phyloP scores from a whole-genome alignment of 2,329 filamentous ascomycete genomes.

The Aspergillus neotritici region DNA sequence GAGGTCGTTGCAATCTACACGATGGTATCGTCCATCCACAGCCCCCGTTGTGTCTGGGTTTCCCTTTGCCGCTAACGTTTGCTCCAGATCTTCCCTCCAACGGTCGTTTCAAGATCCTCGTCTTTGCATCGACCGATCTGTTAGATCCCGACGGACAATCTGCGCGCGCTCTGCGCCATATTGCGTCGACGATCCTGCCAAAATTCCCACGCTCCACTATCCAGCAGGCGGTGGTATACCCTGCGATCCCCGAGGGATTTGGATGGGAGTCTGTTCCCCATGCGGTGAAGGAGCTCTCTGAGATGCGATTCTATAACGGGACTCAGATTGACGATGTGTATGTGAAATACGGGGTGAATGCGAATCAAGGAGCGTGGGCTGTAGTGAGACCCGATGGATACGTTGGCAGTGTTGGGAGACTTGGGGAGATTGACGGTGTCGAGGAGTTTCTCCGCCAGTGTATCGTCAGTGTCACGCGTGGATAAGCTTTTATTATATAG shows the following conservation, averaged over 20 bases:
- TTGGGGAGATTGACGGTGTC: slow-evolving; percentile 17
- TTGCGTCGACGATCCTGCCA: slow-evolving; percentile 11
- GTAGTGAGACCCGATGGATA: slow-evolving; percentile 35
- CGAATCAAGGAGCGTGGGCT: slow-evolving; percentile 22
- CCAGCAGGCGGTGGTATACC: slow-evolving; percentile 29
- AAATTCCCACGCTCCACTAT: slow-evolving; percentile 21
- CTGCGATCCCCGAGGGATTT: slow-evolving; percentile 17
- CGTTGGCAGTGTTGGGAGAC: slow-evolving; percentile 20
- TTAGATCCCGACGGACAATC: slow-evolving; percentile 22
- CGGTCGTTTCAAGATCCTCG: slow-evolving; percentile 30
- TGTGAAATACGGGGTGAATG: slow-evolving; percentile 26
- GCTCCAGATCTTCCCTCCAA: slow-evolving; percentile 27
- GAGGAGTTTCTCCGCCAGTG: slow-evolving; percentile 16
- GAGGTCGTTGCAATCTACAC: slow-evolving; percentile 27
- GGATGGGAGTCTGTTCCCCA: slow-evolving; percentile 26
- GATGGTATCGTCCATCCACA: slow-evolving; percentile 20
- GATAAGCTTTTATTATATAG: too few relatives aligned
- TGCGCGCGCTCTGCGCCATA: slow-evolving; percentile 13
- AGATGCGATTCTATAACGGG: slow-evolving; percentile 29
- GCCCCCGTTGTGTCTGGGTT: slow-evolving; percentile 14
- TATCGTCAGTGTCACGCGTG: not conserved
- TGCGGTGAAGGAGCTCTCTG: slow-evolving; percentile 23
- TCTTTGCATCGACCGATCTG: slow-evolving; percentile 27
- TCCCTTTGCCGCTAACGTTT: not conserved
- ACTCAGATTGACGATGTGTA: slow-evolving; percentile 29